Base-by-base conservation (phyloP, 495 filamentous ascomycete species). In the Penicillium psychrofluorescens region DNA sequence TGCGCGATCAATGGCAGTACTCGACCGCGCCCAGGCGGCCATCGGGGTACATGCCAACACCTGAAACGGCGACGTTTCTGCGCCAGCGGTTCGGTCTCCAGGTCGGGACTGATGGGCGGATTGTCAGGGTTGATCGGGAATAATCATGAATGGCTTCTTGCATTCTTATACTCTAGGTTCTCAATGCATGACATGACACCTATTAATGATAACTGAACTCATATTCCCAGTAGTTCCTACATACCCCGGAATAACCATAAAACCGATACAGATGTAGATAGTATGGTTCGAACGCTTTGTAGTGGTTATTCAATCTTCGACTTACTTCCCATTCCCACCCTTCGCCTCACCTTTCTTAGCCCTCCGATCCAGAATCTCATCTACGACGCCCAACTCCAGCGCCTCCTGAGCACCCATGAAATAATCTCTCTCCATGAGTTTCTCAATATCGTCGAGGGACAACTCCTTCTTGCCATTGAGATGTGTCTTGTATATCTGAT, bases 361-460 rank as follows among this genome's bases (percentile, higher is more conserved):
- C 53, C 81, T 73, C 51, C 66, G 71, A 52, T 77, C 76, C 43
- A 98, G 55, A 41, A 98, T 89, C 64, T 90, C 79, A 72, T 98
- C 92, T 28, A 98, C 77, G 54, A 98, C 83, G 0, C 92, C 92
- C 64, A 94, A 73, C 15, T 92, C 86, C 59, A 88, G 69, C 11
- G 92, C 91, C 66, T 96, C 91, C 34, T 85, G 60, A 4, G 90
- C 90, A 40, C 85, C 82, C 79, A 97, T 80, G 54, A 95, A 95
- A 52, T 90, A 88, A 66, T 98, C 92, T 42, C 92, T 68, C 74
- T 98, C 92, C 89, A 98, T 95, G 58, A 96, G 68, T 66, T 79
- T 86, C 74, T 94, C 92, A 59, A 95, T 61, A 41, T 91, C 88
- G 42, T 87, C 80, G 45, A 95, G 63, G 1, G 68, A 76, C 58